Evolutionary conservation across 2,329 filamentous ascomycete species (phyloP), one percentile per base, ranked within the genome.

Genomic region (Monosporascus sp.): DNA sequence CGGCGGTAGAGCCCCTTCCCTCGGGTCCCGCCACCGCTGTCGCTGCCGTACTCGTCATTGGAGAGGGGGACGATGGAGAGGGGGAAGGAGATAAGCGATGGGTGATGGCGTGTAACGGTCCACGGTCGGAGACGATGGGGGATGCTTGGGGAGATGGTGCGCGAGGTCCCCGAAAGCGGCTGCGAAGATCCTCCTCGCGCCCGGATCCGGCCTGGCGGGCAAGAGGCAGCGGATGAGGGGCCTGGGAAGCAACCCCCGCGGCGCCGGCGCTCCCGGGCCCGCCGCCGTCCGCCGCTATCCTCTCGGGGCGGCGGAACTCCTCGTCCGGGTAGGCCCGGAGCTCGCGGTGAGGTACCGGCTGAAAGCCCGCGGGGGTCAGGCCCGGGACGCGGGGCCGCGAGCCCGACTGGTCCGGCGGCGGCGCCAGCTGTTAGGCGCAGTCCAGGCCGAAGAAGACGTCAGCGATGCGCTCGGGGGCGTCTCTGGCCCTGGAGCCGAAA

Each of bases 141-240:
- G 31, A 47, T 25, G 25, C 11, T 27, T 6, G 25, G 45, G 6
- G 6, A 67, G 48, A n/a, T 63, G 61, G 46, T 56, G 55, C 17
- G 64, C 52, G 22, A 67, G 50, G 37, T 78, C 74, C 31, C 75
- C 74, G 18, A 92, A 74, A 2, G 81, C 78, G 44, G 80, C 76
- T 18, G 84, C 80, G 8, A 92, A 72, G 20, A 82, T 72, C 55
- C 84, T 80, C 52, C 83, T 79, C 1, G 81, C 73, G 35, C 79
- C 72, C 0, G 77, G 62, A 58, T 90, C 82, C 1, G 80, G 75
- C 7, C 70, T 68, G 0, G 74, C 72, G 0, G 90, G 90, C 39
- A 96, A 81, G 3, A 94, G 75, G 49, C 87, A 79, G 41, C 90
- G 78, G 1, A 89, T 85, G 3, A 96, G 77, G 60, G 91, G 85